phyloP scores from a whole-genome alignment of 805 yeast species.

The Clavispora carvajalis region DNA sequence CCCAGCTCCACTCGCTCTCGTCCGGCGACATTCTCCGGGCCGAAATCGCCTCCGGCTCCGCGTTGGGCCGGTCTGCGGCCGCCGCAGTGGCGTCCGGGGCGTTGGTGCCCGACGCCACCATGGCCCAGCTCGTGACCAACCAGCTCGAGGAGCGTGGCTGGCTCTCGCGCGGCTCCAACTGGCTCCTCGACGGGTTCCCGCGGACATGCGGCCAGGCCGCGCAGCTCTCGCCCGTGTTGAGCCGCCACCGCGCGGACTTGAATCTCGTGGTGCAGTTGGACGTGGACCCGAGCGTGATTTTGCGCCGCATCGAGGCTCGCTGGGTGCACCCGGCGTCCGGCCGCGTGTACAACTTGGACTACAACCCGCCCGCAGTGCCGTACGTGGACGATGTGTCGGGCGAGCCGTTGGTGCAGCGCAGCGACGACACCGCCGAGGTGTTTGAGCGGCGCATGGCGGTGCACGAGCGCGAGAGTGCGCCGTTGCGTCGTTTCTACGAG shows the following conservation, averaged over 20 bases:
- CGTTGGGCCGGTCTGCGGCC: conserved; percentile 54
- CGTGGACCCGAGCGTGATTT: conserved; percentile 80
- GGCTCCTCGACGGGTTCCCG: conserved; percentile 92
- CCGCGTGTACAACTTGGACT: conserved; percentile 76
- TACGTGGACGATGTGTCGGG: conserved; percentile 88
- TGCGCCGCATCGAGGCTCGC: conserved; percentile 76
- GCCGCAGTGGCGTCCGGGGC: conserved; percentile 55
- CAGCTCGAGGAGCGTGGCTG: conserved; percentile 43
- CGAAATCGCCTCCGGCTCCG: conserved; percentile 53
- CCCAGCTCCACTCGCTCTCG: conserved; percentile 55
- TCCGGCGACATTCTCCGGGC: conserved; percentile 80
- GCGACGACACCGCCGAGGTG: conserved; percentile 76
- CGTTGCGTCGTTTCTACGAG: conserved; percentile 60
- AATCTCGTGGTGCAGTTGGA: conserved; percentile 81
- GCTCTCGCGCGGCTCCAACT: conserved; percentile 43
- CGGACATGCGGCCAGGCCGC: conserved; percentile 72
- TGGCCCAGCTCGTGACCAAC: conserved; percentile 52
- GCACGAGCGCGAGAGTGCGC: conserved; percentile 55
- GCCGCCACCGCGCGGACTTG: conserved; percentile 35
- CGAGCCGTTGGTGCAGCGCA: conserved; percentile 72
- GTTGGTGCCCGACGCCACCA: conserved; percentile 67
- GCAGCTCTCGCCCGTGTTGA: conserved; percentile 44
- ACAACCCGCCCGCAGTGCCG: conserved; percentile 81
- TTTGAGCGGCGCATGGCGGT: conserved; percentile 61
- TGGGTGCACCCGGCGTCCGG: conserved; percentile 86